These are phyloP conservation scores for Acanthamoeba healyi DNA, from an alignment of 208 protist genomes.

Conservation along the genomic window DNA sequence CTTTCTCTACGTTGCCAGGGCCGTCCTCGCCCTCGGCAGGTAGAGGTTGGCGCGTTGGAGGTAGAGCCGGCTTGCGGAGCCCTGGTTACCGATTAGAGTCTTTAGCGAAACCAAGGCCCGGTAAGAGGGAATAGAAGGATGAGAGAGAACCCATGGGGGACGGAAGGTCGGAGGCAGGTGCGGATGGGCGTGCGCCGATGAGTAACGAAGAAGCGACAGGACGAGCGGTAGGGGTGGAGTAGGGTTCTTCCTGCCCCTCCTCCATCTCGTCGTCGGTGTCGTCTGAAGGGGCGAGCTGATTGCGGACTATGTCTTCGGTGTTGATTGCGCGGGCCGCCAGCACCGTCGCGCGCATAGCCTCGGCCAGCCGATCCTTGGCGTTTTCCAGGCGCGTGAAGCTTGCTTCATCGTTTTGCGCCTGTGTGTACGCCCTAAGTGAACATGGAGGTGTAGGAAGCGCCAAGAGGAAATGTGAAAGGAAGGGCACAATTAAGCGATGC, in stretches of 20 bases:
- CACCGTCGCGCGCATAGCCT: neutral
- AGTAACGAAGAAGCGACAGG: neutral
- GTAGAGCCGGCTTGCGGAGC: no score
- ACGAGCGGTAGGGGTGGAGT: neutral
- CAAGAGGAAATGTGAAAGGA: no score
- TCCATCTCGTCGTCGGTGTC: neutral
- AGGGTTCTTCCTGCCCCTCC: neutral
- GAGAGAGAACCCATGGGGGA: neutral
- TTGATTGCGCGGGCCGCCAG: conserved; percentile 29
- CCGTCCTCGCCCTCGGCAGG: neutral
- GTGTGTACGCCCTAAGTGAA: neutral
- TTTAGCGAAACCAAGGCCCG: neutral
- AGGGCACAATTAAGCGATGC: neutral
- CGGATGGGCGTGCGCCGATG: neutral
- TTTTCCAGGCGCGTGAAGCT: conserved; percentile 35
- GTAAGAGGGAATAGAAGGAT: neutral
- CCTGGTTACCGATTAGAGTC: neutral
- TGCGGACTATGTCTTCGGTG: conserved; percentile 40
- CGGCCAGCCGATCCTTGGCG: conserved; percentile 18
- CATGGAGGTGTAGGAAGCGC: neutral
- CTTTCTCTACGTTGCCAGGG: neutral
- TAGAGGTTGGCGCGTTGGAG: no score
- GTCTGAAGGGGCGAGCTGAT: neutral
- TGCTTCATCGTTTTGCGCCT: conserved; percentile 1
- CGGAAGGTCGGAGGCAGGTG: neutral